Base-by-base conservation (phyloP, 176 grass and related monocot species). In the Phragmites australis region DNA sequence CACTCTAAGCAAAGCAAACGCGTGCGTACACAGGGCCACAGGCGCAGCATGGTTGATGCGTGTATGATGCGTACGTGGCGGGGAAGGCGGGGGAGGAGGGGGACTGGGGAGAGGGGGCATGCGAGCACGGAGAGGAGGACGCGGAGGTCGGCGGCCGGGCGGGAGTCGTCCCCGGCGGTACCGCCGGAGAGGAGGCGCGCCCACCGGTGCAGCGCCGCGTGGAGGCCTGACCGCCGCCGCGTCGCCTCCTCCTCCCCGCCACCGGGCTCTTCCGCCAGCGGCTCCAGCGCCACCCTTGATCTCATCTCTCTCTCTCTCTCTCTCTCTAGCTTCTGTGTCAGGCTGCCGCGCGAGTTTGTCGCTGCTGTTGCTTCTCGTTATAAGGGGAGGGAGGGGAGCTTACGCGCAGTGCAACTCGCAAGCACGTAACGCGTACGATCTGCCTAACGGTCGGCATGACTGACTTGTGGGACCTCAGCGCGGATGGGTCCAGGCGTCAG, bases 241-340 rank as follows among this genome's bases (percentile, higher is more conserved):
- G 88, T 42, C 23, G 63, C 75, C 9, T 77, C 78, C n/a, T 84
- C 89, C 29, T 83, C 80, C 17, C 92, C 97, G 71, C 71, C 88
- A 13, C 91, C 88, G 9, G 97, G 97, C 89, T 99, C 93, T 90
- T 99, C 97, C n/a, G 93, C 89, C 45, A 99, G 84, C 65, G 93
- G 87, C 82, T 94, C 93, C 68, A 99, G 88, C 47, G 77, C 88
- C 93, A 86, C 92, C 69, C 76, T 83, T 63, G 84, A 60, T 17
- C 86, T 77, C 84, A 84, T 88, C 80, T 65, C 76, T 11, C 16
- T 47, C 31, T 30, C 16, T n/a, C 26, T 62, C 55, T 66, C 26
- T 25, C 55, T 69, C 19, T 3, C 13, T 18, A 74, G 69, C 82
- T 82, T 88, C 29, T 71, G 85, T 60, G 59, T 70, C 56, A 78